Evolutionary conservation across 2,329 filamentous ascomycete genomes (phyloP).

Genomic region (Hypomyces rosellus): DNA sequence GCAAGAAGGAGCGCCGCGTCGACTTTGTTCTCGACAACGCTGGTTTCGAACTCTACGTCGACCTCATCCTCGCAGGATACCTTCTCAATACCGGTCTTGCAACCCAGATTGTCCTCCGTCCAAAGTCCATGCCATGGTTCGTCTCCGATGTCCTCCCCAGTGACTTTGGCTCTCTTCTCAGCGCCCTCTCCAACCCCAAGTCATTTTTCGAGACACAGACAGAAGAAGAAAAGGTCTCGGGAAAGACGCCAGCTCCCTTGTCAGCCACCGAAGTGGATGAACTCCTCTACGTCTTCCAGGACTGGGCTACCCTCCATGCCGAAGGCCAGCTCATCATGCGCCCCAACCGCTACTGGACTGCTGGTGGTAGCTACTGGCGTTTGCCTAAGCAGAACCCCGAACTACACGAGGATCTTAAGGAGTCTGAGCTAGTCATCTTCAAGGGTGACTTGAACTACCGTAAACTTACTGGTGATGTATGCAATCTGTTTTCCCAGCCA

Average conservation of each 20-base stretch:
- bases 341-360: slow-evolving; percentile 88
- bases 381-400: slow-evolving; percentile 62
- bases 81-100: slow-evolving; percentile 78
- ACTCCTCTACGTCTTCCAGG: slow-evolving; percentile 69
- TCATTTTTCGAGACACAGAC: slow-evolving; percentile 71
- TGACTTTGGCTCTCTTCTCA: slow-evolving; percentile 79
- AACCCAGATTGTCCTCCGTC: slow-evolving; percentile 80
- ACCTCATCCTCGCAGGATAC: slow-evolving; percentile 86
- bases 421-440: slow-evolving; percentile 84
- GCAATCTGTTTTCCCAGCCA: slow-evolving; percentile 21
- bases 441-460: slow-evolving; percentile 97
- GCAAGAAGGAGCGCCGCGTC: slow-evolving; percentile 65
- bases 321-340: slow-evolving; percentile 80
- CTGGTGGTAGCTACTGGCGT: slow-evolving; percentile 81
- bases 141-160: slow-evolving; percentile 87
- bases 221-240: slow-evolving; percentile 56
- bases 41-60: slow-evolving; percentile 94
- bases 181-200: slow-evolving; percentile 69
- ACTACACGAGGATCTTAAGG: slow-evolving; percentile 70
- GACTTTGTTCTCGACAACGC: slow-evolving; percentile 97
- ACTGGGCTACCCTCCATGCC: slow-evolving; percentile 73
- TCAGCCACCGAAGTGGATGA: slow-evolving; percentile 60
- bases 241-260: slow-evolving; percentile 54
- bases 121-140: slow-evolving; percentile 96
- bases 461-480: slow-evolving; percentile 83